Evolutionary conservation across 768 basidiomycete species (phyloP), one percentile per base, ranked within the genome.

Genomic region (Kondoa malvinella): DNA sequence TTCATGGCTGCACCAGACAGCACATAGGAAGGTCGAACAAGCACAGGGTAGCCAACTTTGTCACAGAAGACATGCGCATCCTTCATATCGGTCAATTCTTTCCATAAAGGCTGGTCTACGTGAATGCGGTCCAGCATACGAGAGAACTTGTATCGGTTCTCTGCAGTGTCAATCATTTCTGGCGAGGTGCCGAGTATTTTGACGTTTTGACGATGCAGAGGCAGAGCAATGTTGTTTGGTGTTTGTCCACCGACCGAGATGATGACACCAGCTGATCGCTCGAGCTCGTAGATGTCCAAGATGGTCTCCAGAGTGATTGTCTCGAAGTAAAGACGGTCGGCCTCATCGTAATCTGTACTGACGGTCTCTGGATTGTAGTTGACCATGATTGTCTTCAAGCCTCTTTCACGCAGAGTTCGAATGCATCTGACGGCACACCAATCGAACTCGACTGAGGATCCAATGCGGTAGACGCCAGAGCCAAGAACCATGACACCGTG

Each of bases 1-100:
- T 99, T 99, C 95, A 99, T 99, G 29, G 95, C 95, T 1, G 94
- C 95, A 58, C 95, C 95, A 1, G 95, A 99, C n/a, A 99, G 84
- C 63, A 97, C 94, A 76, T 97, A 99, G 0, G 94, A 99, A 0
- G 94, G 94, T 68, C 94, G 85, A 26, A 97, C 94, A 33, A 99
- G 85, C 57, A 97, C 94, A 2, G 94, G 94, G 77, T 88, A 97
- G 2, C 88, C 88, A 67, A 95, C 95, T 71, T 86, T 86, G 72
- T 87, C 83, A 77, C 95, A 97, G 83, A 99, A 99, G 31, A 81
- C 75, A 68, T 85, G 79, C 1, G 95, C 95, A 72, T 90, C 91
- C 34, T 87, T 84, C 74, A 89, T 88, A 74, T 86, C 88, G 50
- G 91, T 89, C 58, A 97, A 81, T 77, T 97, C 94, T 81, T 92